These are phyloP conservation scores for Eucalyptus sp. DNA, from an alignment of 345 rosid genomes.

Conservation along the genomic window DNA sequence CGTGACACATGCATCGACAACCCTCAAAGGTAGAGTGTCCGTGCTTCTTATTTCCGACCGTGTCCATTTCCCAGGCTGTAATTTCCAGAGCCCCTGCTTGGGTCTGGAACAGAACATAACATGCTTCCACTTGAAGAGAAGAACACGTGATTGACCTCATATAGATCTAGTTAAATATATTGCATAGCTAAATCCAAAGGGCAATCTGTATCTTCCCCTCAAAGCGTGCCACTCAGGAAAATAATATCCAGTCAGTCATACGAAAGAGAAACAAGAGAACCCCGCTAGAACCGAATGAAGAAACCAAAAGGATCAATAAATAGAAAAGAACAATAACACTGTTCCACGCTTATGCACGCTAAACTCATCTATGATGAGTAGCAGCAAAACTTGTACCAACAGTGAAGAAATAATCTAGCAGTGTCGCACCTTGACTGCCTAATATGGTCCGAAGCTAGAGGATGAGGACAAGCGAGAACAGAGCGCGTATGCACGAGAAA, in stretches of 20 bases:
- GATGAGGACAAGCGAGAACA: neutral
- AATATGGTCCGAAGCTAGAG: neutral
- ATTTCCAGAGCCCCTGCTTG: neutral
- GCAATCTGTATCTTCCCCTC: neutral
- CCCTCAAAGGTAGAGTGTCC: neutral
- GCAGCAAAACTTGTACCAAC: neutral
- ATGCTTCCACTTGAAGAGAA: neutral
- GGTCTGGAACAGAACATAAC: neutral
- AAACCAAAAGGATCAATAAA: neutral
- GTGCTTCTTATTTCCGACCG: neutral
- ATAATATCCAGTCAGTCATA: neutral
- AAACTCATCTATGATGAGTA: neutral
- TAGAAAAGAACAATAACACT: neutral
- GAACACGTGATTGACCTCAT: neutral
- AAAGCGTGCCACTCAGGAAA: neutral
- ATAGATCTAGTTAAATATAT: neutral
- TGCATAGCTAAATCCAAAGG: neutral
- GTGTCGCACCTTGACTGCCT: neutral
- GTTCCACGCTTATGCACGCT: neutral
- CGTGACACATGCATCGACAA: neutral
- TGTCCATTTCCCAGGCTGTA: neutral
- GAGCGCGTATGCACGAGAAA: conserved; percentile 10
- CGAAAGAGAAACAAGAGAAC: neutral
- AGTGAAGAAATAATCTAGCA: neutral
- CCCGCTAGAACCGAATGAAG: neutral